These are phyloP conservation scores for Lipomyces starkeyi DNA, from an alignment of 805 yeast species.

Conservation along the genomic window DNA sequence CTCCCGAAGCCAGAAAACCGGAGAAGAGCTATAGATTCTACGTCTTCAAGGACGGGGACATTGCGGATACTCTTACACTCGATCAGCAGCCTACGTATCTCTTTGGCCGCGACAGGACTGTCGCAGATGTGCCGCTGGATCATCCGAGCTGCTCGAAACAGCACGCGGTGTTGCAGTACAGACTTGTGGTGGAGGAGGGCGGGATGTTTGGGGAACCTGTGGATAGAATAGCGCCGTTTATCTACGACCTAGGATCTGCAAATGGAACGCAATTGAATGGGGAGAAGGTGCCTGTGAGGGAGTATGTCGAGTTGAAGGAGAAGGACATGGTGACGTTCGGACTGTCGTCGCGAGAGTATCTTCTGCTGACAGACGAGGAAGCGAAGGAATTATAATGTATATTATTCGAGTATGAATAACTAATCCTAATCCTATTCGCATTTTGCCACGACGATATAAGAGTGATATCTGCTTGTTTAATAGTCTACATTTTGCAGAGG, in stretches of 20 bases:
- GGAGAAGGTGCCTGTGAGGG: constrained; percentile 48
- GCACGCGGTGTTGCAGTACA: constrained; percentile 58
- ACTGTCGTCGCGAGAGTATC: constrained; percentile 38
- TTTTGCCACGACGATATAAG: neutral
- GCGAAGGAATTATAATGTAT: neutral
- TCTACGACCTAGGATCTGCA: constrained; percentile 56
- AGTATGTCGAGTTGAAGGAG: constrained; percentile 52
- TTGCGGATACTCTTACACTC: constrained; percentile 31
- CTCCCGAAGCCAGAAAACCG: constrained; percentile 36
- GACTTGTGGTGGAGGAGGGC: constrained; percentile 37
- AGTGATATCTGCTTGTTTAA: neutral
- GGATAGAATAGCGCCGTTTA: constrained; percentile 44
- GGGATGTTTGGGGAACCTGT: constrained; percentile 21
- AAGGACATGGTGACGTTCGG: constrained; percentile 54
- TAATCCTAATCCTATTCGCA: neutral
- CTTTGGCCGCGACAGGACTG: constrained; percentile 38
- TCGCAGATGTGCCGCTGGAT: constrained; percentile 37
- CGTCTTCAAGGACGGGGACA: constrained; percentile 37
- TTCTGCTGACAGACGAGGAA: constrained; percentile 33
- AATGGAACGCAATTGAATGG: constrained; percentile 56
- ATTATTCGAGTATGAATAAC: neutral
- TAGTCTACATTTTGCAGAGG: neutral
- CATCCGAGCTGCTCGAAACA: constrained; percentile 75
- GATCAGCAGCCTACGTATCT: constrained; percentile 35
- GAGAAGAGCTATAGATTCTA: constrained; percentile 30